phyloP scores from a whole-genome alignment of 208 protist genomes.

The Trypanosoma cruzi region DNA sequence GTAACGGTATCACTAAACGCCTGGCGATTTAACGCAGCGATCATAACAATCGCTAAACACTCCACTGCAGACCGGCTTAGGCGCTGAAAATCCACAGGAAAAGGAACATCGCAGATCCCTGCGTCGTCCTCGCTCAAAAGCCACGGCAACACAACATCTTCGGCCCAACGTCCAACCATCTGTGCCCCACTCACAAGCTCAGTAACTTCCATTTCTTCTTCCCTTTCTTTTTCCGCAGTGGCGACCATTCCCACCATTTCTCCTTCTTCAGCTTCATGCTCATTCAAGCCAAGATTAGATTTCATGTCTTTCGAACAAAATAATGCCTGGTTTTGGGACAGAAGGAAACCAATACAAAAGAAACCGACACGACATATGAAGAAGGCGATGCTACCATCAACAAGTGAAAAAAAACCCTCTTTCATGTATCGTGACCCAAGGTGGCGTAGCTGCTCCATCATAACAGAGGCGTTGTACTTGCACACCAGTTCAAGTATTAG shows the following conservation, averaged over 20 bases:
- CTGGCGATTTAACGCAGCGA: conserved; percentile 13
- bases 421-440: conserved; percentile 14
- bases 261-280: neutral
- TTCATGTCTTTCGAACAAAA: neutral
- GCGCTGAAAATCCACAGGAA: conserved; percentile 3
- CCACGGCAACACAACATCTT: conserved; percentile 24
- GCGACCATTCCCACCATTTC: neutral
- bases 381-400: neutral
- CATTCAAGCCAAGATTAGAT: neutral
- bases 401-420: neutral
- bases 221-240: neutral
- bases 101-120: neutral
- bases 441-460: conserved; percentile 8
- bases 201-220: conserved; percentile 8
- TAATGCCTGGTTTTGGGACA: conserved; percentile 10
- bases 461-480: conserved; percentile 22
- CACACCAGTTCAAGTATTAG: conserved; percentile 28
- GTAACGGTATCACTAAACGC: conserved; percentile 3
- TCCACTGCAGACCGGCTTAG: conserved; percentile 27
- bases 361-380: conserved; percentile 27
- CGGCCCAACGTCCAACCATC: conserved; percentile 23
- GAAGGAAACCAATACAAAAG: conserved; percentile 24
- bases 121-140: conserved; percentile 18
- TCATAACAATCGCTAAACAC: conserved; percentile 14
- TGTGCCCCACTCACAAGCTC: conserved; percentile 4